Evolutionary conservation across 768 basidiomycete genomes (phyloP).

Genomic region (Kwoniella sp.): DNA sequence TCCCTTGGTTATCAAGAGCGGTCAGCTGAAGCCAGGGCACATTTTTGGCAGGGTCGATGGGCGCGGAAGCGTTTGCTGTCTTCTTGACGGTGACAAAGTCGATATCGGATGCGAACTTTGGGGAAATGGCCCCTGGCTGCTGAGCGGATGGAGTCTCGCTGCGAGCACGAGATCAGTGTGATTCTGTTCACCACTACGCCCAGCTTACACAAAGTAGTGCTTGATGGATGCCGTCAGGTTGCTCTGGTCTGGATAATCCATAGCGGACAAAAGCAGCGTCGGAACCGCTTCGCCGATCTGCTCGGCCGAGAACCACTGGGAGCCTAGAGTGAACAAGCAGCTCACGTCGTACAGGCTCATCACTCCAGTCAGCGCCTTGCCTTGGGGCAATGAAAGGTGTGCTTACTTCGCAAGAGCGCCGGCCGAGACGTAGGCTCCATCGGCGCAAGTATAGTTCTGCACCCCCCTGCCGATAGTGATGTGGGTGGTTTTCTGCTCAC

Average conservation of each 20-base stretch:
- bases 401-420: slow-evolving; percentile 41
- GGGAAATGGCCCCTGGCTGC: too few relatives aligned
- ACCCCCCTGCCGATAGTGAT: slow-evolving; percentile 40
- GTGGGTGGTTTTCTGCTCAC: slow-evolving; percentile 12
- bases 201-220: slow-evolving; percentile 35
- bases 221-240: slow-evolving; percentile 20
- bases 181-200: background rate
- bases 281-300: slow-evolving; percentile 45
- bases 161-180: background rate
- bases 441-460: slow-evolving; percentile 51
- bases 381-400: background rate
- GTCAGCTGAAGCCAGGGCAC: slow-evolving; percentile 60
- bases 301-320: slow-evolving; percentile 38
- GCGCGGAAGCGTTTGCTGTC: slow-evolving; percentile 9
- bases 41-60: slow-evolving; percentile 45
- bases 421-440: slow-evolving; percentile 28
- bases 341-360: slow-evolving; percentile 60
- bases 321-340: slow-evolving; percentile 52
- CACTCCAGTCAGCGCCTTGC: background rate
- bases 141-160: too few relatives aligned
- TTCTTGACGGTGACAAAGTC: slow-evolving; percentile 19
- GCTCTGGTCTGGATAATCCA: slow-evolving; percentile 22
- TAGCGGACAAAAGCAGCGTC: slow-evolving; percentile 59
- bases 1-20: slow-evolving; percentile 52
- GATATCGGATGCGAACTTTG: slow-evolving; percentile 19